Conservation (phyloP, 495 filamentous ascomycete genomes). For the Aspergillus campestris region DNA sequence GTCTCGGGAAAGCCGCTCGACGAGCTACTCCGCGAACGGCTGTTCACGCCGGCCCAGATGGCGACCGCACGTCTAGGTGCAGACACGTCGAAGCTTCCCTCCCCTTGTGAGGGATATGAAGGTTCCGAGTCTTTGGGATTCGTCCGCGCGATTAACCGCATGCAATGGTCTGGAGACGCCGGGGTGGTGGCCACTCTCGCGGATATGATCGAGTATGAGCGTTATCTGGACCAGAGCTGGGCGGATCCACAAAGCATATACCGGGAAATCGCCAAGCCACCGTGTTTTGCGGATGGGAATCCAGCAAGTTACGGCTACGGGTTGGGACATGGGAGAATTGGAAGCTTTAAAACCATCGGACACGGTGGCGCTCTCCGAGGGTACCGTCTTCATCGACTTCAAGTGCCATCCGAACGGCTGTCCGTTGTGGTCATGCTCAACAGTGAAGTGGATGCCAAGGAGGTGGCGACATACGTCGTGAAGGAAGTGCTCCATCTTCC, state of each 20-base stretch:
- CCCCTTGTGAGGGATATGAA: constrained; percentile 27
- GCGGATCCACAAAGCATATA: constrained; percentile 20
- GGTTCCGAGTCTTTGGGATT: constrained; percentile 18
- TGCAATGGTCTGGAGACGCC: constrained; percentile 31
- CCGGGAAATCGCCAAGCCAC: constrained; percentile 6
- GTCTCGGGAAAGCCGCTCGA: constrained; percentile 17
- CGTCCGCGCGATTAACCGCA: constrained; percentile 15
- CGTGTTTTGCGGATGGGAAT: constrained; percentile 15
- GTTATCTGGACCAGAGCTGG: constrained; percentile 15
- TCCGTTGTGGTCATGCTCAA: constrained; percentile 26
- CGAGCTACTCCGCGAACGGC: constrained; percentile 16
- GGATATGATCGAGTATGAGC: constrained; percentile 30
- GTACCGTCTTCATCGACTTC: constrained; percentile 20
- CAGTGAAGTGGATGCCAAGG: constrained; percentile 14
- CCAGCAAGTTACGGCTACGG: constrained; percentile 20
- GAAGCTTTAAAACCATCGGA: constrained; percentile 13
- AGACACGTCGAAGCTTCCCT: constrained; percentile 18
- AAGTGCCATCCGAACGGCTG: constrained; percentile 17
- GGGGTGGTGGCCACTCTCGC: constrained; percentile 24
- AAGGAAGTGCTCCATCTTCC: constrained; percentile 7
- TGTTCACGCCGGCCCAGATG: constrained; percentile 24
- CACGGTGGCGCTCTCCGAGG: constrained; percentile 28
- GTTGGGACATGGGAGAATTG: constrained; percentile 7
- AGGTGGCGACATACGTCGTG: constrained; percentile 11
- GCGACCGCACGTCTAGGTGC: constrained; percentile 20